Evolutionary conservation across 257 asterid genomes (phyloP), one percentile per base, ranked within the genome.

Genomic region (Solanum medicagineum): DNA sequence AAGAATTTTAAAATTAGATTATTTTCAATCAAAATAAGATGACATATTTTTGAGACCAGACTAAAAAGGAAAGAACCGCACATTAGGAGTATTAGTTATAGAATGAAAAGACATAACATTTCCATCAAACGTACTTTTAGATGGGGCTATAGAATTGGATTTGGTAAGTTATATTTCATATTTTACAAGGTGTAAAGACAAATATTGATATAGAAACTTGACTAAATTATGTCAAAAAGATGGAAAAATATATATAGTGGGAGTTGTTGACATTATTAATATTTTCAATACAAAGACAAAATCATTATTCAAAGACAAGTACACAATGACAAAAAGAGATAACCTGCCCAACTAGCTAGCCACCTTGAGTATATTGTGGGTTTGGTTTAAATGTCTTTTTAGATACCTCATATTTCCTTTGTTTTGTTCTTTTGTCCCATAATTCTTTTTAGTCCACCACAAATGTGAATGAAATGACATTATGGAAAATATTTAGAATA

Each of bases 221-320:
- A 66, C 75, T 54, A 89, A 87, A 81, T 51, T 87, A 69, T 88
- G 88, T 92, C 92, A 86, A 90, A 90, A 89, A 80, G 93, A 73
- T 83, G 45, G 1, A 84, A 85, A 36, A 36, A 36, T 36, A 36
- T 36, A 36, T 81, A 87, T 83, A 85, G 92, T 91, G 91, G 97
- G 94, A 90, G 93, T 93, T 79, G 94, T 90, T 90, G 87, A 71
- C 59, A 87, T 88, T 85, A 90, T 81, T 82, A 66, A 32, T 32
- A 8, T 79, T 85, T 69, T 51, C 14, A 29, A 53, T 29, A 66
- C 85, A 85, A 84, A 86, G 87, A 83, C 89, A 82, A 83, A 86
- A 63, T 65, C 79, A 85, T 60, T 59, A 45, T 71, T 69, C 85
- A 53, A 87, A 85, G 90, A 88, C 95, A 93, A 81, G 87, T 40